Percentiles rank a stretch among this genome's conserved stretches.
Evolutionary conservation across 768 basidiomycete species (phyloP).

Genomic region (Lactifluus piperatus): DNA sequence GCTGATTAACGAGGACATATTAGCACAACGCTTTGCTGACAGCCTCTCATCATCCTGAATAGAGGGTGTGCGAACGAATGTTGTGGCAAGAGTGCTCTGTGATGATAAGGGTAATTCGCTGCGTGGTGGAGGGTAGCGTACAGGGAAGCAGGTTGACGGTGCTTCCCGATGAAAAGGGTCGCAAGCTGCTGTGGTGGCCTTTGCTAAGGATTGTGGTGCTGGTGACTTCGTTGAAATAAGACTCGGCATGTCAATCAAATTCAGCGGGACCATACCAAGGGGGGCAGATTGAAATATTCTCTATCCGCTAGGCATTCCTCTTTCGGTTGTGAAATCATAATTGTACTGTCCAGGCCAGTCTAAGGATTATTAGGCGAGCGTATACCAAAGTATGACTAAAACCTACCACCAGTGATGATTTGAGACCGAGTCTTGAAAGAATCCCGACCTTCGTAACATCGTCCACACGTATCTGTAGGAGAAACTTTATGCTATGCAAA

Average conservation of each 20-base stretch:
- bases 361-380: not conserved
- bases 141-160: constrained; percentile 2
- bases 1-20: not conserved
- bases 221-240: not conserved
- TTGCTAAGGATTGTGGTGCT: too few species aligned
- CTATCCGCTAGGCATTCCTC: not conserved
- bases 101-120: not conserved
- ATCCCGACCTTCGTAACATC: not conserved
- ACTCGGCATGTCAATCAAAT: not conserved
- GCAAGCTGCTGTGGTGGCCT: not conserved
- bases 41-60: not conserved
- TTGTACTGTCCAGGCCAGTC: not conserved
- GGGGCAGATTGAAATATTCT: too few species aligned
- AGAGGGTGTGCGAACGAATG: not conserved
- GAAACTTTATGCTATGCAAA: too few species aligned
- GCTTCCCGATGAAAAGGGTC: not conserved
- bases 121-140: not conserved
- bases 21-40: not conserved
- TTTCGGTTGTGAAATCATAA: not conserved
- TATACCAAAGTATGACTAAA: not conserved
- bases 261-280: not conserved
- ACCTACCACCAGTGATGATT: not conserved
- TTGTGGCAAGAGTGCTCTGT: not conserved
- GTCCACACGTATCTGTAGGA: constrained; percentile 1
- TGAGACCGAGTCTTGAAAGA: not conserved